Evolutionary conservation across 139 green algal species (phyloP), one percentile per base, ranked within the genome.

Genomic region (Chlorella sp.): DNA sequence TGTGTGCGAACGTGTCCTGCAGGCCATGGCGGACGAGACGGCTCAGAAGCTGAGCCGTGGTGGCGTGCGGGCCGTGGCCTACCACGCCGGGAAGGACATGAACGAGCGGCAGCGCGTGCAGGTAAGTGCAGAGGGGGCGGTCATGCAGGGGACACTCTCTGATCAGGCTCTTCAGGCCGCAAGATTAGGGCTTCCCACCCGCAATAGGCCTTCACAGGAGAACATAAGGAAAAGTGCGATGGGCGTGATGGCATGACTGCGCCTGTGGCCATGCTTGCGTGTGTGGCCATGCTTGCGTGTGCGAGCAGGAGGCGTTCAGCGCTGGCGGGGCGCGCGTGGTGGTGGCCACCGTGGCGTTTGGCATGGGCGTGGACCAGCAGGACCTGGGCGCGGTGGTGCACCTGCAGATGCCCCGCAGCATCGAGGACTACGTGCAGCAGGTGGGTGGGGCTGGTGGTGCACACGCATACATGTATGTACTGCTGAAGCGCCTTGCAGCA

Each of bases 361-460:
- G 77, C 69, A 82, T 82, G 77, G 77, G 77, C 29, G 72, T 82
- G 50, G 77, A 82, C 68, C 35, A 75, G 31, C 29, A 59, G 1
- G n/a, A 49, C 5, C 74, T 94, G 65, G 78, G 78, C 1, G 87
- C 80, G 0, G 91, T 97, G 35, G 80, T 97, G 49, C 91, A 96
- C 68, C 76, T 89, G 31, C 81, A 63, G 36, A 76, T 96, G 79
- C 92, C 92, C 0, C 81, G 88, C 50, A 90, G 78, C 71, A 62
- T 96, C 51, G 92, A 96, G 82, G 92, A 96, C 71, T 97, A 95
- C 55, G 90, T 96, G 67, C 92, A 97, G 83, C 90, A 97, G 85
- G 67, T 34, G 22, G 1, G 29, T 55, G 42, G 42, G 17, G 42
- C n/a, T n/a, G n/a, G n/a, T n/a, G n/a, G n/a, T n/a, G n/a, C n/a